Percentiles rank a stretch among this genome's conserved stretches.
Evolutionary conservation across 352 stramenopile species (phyloP).

Genomic region (Pythium diclinum): DNA sequence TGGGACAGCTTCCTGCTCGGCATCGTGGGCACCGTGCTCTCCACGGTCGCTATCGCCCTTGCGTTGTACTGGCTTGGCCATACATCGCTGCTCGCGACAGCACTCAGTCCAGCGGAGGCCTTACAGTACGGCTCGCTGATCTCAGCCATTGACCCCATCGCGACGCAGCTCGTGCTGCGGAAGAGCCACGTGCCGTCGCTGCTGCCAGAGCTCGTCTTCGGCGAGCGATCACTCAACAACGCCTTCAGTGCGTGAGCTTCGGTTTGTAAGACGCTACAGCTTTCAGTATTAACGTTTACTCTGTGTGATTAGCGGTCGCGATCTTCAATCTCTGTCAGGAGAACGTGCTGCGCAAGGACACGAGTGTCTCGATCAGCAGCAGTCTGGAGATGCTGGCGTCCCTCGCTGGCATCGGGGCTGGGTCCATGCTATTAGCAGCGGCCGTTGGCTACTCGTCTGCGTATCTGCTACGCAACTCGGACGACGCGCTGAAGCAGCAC

Average conservation of each 20-base stretch:
- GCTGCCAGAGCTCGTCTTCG: conserved; percentile 85
- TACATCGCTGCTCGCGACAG: conserved; percentile 12
- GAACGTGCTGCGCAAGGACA: conserved; percentile 36
- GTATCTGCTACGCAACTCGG: conserved; percentile 33
- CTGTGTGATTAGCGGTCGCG: conserved; percentile 25
- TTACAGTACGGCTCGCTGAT: conserved; percentile 92
- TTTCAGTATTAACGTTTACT: neutral
- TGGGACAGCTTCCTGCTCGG: conserved; percentile 40
- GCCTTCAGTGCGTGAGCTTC: conserved; percentile 53
- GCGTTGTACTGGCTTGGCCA: conserved; percentile 43
- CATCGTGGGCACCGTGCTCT: conserved; percentile 46
- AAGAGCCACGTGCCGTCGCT: conserved; percentile 65
- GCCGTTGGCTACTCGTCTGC: conserved; percentile 48
- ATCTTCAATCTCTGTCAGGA: conserved; percentile 29
- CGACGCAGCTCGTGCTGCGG: conserved; percentile 90
- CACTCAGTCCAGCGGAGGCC: conserved; percentile 41
- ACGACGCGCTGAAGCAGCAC: conserved; percentile 45
- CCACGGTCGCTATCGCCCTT: conserved; percentile 38
- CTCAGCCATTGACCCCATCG: conserved; percentile 90
- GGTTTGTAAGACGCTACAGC: no score
- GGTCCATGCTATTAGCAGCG: conserved; percentile 41
- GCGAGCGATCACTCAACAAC: conserved; percentile 85
- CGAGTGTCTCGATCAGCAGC: conserved; percentile 16
- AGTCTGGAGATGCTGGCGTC: conserved; percentile 21
- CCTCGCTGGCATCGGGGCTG: conserved; percentile 32